Percentiles rank a stretch among this genome's conserved stretches.
Evolutionary conservation across 2,329 filamentous ascomycete genomes (phyloP).

Genomic region (Zymoseptoria crescenta): DNA sequence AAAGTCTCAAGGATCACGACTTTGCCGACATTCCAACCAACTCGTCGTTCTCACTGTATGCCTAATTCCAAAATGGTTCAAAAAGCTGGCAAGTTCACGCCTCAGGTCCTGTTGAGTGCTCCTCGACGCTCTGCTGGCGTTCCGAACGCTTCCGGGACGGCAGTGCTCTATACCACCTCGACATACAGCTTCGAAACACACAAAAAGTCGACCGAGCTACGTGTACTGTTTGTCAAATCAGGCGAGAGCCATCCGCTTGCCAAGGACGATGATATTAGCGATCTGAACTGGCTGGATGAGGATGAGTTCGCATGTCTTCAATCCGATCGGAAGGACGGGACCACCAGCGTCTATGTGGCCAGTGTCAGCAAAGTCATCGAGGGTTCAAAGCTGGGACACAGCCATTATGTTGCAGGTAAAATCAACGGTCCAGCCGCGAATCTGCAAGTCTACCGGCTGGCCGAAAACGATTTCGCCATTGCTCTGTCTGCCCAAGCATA

Average conservation of each 20-base stretch:
- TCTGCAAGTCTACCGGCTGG: constrained; percentile 38
- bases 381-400: constrained; percentile 9
- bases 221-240: constrained; percentile 60
- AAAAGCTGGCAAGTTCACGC: constrained; percentile 63
- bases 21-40: not conserved
- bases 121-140: constrained; percentile 62
- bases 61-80: constrained; percentile 52
- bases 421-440: constrained; percentile 43
- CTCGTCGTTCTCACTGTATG: not conserved
- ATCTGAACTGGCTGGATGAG: constrained; percentile 70
- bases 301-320: constrained; percentile 51
- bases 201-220: constrained; percentile 58
- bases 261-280: constrained; percentile 56
- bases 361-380: constrained; percentile 9
- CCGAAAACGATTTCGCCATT: constrained; percentile 34
- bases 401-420: constrained; percentile 35
- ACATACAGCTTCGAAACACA: constrained; percentile 76
- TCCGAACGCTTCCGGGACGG: constrained; percentile 60
- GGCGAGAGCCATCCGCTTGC: constrained; percentile 60
- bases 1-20: not conserved
- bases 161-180: constrained; percentile 60
- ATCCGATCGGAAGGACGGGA: constrained; percentile 35
- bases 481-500: constrained; percentile 55
- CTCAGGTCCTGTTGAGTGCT: constrained; percentile 67
- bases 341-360: constrained; percentile 26